Evolutionary conservation across 73 alveolate species (phyloP).

Genomic region (Uronychia setigera): DNA sequence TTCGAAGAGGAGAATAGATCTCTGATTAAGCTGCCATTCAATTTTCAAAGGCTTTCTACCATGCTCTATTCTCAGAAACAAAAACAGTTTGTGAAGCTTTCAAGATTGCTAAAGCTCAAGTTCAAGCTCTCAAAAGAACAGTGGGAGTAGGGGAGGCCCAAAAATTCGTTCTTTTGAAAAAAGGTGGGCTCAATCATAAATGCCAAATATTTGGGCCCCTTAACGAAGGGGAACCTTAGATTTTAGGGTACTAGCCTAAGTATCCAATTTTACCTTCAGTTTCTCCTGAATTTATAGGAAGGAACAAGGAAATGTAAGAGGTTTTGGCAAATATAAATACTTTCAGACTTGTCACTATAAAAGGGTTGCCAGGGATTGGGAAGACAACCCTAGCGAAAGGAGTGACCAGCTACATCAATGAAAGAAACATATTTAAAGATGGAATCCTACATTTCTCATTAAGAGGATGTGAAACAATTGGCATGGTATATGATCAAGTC

Average conservation of each 20-base stretch:
- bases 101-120: conserved; percentile 32
- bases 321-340: conserved; percentile 11
- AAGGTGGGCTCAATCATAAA: background rate
- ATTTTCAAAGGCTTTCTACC: conserved; percentile 57
- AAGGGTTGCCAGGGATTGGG: conserved; percentile 69
- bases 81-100: conserved; percentile 40
- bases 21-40: conserved; percentile 54
- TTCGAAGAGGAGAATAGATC: conserved; percentile 35
- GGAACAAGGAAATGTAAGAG: conserved; percentile 48
- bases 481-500: conserved; percentile 43
- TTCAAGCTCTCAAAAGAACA: conserved; percentile 10
- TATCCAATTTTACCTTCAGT: conserved; percentile 21
- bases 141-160: conserved; percentile 7
- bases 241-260: conserved; percentile 26
- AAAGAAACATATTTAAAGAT: conserved; percentile 37
- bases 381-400: conserved; percentile 59
- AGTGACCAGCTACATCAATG: conserved; percentile 31
- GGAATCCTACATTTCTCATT: conserved; percentile 43
- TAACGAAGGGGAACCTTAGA: conserved; percentile 18
- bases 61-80: conserved; percentile 11
- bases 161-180: conserved; percentile 8
- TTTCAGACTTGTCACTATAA: conserved; percentile 50
- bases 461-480: conserved; percentile 45
- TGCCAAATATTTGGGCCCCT: conserved; percentile 50
- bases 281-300: conserved; percentile 52